Percentiles rank a stretch among this genome's conserved stretches.
These are phyloP conservation scores for Metschnikowia kofuensis DNA, from an alignment of 805 yeast genomes.

Conservation along the genomic window DNA sequence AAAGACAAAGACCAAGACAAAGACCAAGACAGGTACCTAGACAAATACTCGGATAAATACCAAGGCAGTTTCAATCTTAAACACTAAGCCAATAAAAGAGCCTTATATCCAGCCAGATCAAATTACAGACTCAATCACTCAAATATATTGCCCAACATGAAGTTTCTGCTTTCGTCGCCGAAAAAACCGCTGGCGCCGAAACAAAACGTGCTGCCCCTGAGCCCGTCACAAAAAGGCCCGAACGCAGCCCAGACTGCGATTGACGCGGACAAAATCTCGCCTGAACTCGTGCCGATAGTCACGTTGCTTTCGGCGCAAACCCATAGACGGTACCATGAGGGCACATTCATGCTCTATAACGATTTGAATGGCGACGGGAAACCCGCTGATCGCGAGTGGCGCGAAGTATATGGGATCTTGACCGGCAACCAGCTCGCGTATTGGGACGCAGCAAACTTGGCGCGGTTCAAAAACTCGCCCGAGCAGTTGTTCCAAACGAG, in stretches of 20 bases:
- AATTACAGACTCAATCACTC: no score
- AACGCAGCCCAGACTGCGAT: background rate
- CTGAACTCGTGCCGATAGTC: conserved; percentile 65
- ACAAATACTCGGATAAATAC: background rate
- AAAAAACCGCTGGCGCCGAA: conserved; percentile 3
- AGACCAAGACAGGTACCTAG: background rate
- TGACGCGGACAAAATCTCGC: conserved; percentile 31
- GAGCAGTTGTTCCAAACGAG: conserved; percentile 54
- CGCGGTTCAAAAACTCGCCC: conserved; percentile 51
- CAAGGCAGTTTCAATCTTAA: no score
- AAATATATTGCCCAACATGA: background rate
- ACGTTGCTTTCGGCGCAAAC: conserved; percentile 71
- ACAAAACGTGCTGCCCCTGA: background rate
- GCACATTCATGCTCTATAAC: conserved; percentile 68
- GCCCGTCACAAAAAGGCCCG: background rate
- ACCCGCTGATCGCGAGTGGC: conserved; percentile 83
- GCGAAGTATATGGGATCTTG: conserved; percentile 87
- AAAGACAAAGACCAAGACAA: no score
- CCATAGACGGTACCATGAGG: conserved; percentile 73
- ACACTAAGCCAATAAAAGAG: no score
- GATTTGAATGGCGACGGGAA: conserved; percentile 81
- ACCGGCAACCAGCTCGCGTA: conserved; percentile 89
- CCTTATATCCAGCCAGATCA: no score
- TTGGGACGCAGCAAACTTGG: conserved; percentile 78
- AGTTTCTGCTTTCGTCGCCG: conserved; percentile 10